Base-by-base conservation (phyloP, 345 rosid species). In the Odontarrhena argentea region DNA sequence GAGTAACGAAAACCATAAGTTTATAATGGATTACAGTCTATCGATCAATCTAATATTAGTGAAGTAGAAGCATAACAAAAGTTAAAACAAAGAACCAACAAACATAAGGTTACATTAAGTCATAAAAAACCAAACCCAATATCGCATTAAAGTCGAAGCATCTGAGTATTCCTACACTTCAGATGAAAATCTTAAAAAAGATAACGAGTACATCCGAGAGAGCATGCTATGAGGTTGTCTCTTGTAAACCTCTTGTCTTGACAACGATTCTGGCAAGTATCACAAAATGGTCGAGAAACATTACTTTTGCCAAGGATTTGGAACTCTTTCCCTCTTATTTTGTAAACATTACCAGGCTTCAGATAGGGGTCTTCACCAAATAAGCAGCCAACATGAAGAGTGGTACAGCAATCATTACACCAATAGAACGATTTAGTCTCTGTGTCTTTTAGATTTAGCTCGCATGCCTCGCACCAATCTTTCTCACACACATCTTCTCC, bases 401-500 rank as follows among this genome's bases (percentile, higher is more conserved):
- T 8, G 7, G 22, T 49, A 1, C 64, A 26, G 2, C 51, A 59
- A 0, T 8, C 13, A 0, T 62, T 8, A 10, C 55, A 63, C 45
- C 35, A 28, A 9, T 63, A 50, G 3, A 50, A 38, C 9, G 26
- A 1, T 1, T 34, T 15, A 9, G 54, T 61, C 6, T 2, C 0
- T 3, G 43, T 61, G 7, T 45, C 11, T 7, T 0, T 18, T 26
- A 46, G 14, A 34, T 37, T 13, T 4, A 13, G 2, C 9, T 65
- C 60, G 13, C 60, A 65, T 1, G 14, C 8, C 14, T 65, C 50
- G 4, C 69, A 65, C 69, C 50, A 51, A 13, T 38, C n/a, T 8
- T 34, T n/a, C 2, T 5, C 25, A 26, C 14, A 11, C 1, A 12
- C 14, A 2, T 50, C 28, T 26, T 64, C 4, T 0, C 48, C 26